Evolutionary conservation across 2,329 filamentous ascomycete genomes (phyloP).

Genomic region (Fusarium nematophilum): DNA sequence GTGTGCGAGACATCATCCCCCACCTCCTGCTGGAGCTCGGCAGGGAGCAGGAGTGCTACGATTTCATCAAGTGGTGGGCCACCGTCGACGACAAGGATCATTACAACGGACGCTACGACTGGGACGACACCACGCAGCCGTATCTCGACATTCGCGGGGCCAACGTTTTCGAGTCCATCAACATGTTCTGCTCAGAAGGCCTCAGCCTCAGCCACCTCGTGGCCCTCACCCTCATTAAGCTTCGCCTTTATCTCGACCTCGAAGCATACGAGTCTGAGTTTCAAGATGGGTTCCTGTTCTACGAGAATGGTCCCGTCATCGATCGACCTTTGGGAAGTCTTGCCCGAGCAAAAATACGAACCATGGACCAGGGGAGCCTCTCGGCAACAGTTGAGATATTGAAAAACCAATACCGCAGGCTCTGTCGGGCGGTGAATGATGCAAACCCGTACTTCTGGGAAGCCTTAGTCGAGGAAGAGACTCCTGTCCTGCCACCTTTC

Average conservation of each 20-base stretch:
- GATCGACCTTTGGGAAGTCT: constrained; percentile 9
- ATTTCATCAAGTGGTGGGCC: constrained; percentile 61
- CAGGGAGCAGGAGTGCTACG: constrained; percentile 53
- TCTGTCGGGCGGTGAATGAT: constrained; percentile 4
- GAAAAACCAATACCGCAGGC: constrained; percentile 4
- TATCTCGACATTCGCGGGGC: constrained; percentile 50
- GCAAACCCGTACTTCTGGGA: constrained; percentile 19
- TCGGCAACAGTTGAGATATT: background rate
- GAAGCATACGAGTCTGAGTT: background rate
- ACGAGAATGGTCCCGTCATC: background rate
- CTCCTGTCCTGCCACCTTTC: background rate
- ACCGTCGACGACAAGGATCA: constrained; percentile 26
- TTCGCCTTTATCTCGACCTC: constrained; percentile 17
- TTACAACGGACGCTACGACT: constrained; percentile 48
- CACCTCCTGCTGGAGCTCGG: constrained; percentile 45
- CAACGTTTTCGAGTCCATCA: constrained; percentile 52
- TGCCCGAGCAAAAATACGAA: background rate
- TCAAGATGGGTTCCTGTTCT: background rate
- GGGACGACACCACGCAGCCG: constrained; percentile 41
- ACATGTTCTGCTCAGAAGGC: background rate
- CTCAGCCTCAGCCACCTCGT: constrained; percentile 18
- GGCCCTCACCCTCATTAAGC: constrained; percentile 20
- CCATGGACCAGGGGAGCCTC: background rate
- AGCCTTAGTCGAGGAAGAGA: background rate
- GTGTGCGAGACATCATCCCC: constrained; percentile 37